Evolutionary conservation across 2,329 filamentous ascomycete genomes (phyloP).

Genomic region (Emericellopsis atlantica): DNA sequence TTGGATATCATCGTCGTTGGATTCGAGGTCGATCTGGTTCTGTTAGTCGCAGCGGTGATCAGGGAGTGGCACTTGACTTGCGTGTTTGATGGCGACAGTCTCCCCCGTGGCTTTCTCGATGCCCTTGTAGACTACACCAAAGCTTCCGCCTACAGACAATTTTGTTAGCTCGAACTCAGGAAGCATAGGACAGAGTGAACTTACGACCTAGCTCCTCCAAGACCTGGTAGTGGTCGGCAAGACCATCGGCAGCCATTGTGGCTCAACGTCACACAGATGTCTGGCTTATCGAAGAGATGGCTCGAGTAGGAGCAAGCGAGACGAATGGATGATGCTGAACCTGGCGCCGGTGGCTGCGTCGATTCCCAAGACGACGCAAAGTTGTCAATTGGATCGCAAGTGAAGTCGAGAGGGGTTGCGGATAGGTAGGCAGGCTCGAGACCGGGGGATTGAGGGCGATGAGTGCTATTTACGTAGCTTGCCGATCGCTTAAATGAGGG

Average conservation of each 20-base stretch:
- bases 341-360: constrained; percentile 1
- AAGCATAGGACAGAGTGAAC: constrained; percentile 20
- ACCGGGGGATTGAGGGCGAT: constrained; percentile 1
- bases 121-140: constrained; percentile 93
- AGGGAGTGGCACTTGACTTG: constrained; percentile 28
- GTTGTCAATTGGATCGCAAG: neutral
- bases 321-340: constrained; percentile 1
- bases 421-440: too few species aligned
- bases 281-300: constrained; percentile 1
- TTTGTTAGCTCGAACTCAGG: constrained; percentile 4
- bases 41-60: neutral
- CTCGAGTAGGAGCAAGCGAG: neutral
- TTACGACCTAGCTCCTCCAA: constrained; percentile 91
- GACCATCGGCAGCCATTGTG: constrained; percentile 47
- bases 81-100: constrained; percentile 93
- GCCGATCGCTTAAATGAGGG: constrained; percentile 3
- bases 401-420: neutral
- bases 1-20: constrained; percentile 94
- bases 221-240: constrained; percentile 84
- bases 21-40: constrained; percentile 90
- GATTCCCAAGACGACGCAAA: neutral
- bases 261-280: constrained; percentile 11
- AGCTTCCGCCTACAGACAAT: constrained; percentile 66
- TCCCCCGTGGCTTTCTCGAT: constrained; percentile 85
- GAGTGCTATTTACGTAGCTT: neutral